Percentiles rank a stretch among this genome's conserved stretches.
Evolutionary conservation across 2,329 filamentous ascomycete genomes (phyloP).

Genomic region (Ascochyta rabiei): DNA sequence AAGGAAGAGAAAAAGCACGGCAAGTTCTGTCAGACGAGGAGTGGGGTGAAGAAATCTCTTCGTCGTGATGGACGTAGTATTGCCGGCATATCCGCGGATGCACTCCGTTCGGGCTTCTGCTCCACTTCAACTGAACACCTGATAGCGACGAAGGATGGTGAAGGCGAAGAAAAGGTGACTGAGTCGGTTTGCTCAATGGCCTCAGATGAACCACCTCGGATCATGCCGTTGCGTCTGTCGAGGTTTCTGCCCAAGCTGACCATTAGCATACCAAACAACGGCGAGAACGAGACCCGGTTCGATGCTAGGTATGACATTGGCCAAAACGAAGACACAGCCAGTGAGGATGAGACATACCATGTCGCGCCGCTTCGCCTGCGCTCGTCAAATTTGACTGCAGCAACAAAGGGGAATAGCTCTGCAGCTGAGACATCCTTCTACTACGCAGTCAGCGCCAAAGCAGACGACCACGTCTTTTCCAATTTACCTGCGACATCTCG

Average conservation of each 20-base stretch:
- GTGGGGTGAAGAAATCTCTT: not conserved
- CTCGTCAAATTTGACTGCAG: not conserved
- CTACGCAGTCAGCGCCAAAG: not conserved
- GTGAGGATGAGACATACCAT: not conserved
- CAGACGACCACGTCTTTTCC: slow-evolving; percentile 6
- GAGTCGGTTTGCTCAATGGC: not conserved
- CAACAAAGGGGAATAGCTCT: not conserved
- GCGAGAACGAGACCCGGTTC: not conserved
- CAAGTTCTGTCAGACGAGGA: not conserved
- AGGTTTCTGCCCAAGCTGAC: not conserved
- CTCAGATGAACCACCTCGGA: not conserved
- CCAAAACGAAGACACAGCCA: not conserved
- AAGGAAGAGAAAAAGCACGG: not conserved
- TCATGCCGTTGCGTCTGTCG: not conserved
- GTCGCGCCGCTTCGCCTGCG: not conserved
- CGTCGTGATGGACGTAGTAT: not conserved
- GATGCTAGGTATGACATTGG: not conserved
- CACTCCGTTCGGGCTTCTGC: not conserved
- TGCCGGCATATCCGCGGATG: not conserved
- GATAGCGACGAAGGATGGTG: not conserved
- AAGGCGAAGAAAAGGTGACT: not conserved
- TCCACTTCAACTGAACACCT: not conserved
- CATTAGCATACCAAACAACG: not conserved
- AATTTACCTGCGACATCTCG: not conserved
- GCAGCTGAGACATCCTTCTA: not conserved